phyloP scores from a whole-genome alignment of 106 monocot genomes.

The Allium sativum region DNA sequence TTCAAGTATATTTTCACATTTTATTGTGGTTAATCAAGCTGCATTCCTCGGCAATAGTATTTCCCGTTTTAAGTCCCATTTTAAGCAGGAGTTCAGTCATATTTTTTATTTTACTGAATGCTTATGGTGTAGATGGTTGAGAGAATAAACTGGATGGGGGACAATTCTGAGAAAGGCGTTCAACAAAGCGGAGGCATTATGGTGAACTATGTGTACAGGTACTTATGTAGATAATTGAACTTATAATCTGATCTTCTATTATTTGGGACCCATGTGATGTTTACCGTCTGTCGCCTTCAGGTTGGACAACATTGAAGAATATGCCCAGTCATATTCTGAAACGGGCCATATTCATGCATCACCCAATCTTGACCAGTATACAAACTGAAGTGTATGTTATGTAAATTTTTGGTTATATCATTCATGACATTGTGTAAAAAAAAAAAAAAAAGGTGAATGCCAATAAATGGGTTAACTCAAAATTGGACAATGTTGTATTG shows the following conservation, averaged over 20 bases:
- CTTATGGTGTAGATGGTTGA: conserved; percentile 46
- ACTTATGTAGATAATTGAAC: background rate
- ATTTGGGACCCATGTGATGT: background rate
- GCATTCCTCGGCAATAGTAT: too few species aligned
- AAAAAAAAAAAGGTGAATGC: too few species aligned
- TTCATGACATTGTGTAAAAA: too few species aligned
- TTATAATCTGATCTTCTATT: background rate
- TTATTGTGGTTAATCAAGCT: background rate
- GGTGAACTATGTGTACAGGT: conserved; percentile 89
- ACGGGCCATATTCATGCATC: conserved; percentile 52
- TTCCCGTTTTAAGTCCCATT: too few species aligned
- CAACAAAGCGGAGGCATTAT: conserved; percentile 73
- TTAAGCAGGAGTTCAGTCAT: background rate
- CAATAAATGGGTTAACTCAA: too few species aligned
- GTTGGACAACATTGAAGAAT: conserved; percentile 59
- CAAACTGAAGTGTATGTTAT: conserved; percentile 21
- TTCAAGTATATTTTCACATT: background rate
- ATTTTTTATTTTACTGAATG: background rate
- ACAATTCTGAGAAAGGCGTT: conserved; percentile 66
- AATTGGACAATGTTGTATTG: too few species aligned
- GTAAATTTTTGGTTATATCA: too few species aligned
- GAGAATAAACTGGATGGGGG: conserved; percentile 85
- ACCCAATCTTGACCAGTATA: conserved; percentile 18
- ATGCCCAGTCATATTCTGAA: conserved; percentile 54
- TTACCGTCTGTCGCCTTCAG: conserved; percentile 21